phyloP scores from a whole-genome alignment of 2,329 filamentous ascomycete species.

The Falciphora oryzae region DNA sequence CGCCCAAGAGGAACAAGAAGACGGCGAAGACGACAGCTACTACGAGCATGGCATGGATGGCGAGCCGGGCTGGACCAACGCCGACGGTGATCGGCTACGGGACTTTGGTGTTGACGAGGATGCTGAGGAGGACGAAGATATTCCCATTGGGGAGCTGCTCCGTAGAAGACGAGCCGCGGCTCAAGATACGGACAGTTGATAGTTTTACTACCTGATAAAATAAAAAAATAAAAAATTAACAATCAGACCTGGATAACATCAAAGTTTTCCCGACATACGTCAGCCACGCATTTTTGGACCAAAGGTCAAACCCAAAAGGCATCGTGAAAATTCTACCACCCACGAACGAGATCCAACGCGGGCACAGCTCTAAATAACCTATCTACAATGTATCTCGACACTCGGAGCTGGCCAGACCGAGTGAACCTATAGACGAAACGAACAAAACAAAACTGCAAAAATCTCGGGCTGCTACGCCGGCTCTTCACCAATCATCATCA shows the following conservation, averaged over 20 bases:
- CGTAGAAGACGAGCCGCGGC: constrained; percentile 41
- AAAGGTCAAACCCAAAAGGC: not conserved
- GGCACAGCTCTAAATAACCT: not conserved
- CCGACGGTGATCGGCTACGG: constrained; percentile 65
- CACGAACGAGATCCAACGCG: not conserved
- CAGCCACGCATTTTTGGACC: not conserved
- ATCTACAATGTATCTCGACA: not conserved
- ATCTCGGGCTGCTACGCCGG: not conserved
- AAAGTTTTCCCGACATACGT: too few relatives aligned
- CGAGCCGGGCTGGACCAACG: constrained; percentile 63
- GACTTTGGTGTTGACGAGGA: constrained; percentile 81
- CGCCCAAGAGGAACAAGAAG: constrained; percentile 17
- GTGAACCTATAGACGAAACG: not conserved
- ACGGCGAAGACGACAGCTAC: constrained; percentile 16
- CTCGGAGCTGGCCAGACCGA: not conserved
- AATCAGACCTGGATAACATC: not conserved
- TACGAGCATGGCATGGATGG: constrained; percentile 33
- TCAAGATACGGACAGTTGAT: not conserved
- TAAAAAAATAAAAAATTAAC: not conserved
- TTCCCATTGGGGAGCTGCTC: constrained; percentile 65
- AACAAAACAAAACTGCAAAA: constrained; percentile 1
- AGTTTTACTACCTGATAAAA: constrained; percentile 1
- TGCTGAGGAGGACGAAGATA: constrained; percentile 53
- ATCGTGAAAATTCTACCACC: not conserved
- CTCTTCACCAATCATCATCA: constrained; percentile 61